Conservation (phyloP, 1,284 basidiomycete species). For the Sporisorium iseilematis-ciliati region DNA sequence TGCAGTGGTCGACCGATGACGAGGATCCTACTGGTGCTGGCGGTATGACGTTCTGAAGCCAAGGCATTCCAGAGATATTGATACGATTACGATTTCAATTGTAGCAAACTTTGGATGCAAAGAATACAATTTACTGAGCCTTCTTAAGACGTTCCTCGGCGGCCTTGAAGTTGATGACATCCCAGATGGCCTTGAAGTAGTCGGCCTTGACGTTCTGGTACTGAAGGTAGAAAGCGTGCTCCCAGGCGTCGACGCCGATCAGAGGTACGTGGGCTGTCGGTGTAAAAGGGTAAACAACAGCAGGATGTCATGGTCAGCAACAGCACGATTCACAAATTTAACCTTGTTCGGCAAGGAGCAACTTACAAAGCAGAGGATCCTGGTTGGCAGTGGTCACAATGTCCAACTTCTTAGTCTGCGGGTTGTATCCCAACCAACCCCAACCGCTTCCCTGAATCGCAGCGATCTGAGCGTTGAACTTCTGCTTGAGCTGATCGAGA, state of each 20-base stretch:
- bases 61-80: neutral
- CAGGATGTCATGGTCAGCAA: neutral
- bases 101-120: neutral
- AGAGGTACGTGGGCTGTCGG: conserved; percentile 61
- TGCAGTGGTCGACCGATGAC: conserved; percentile 34
- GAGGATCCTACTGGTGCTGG: neutral
- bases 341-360: neutral
- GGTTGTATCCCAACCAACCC: conserved; percentile 68
- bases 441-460: conserved; percentile 68
- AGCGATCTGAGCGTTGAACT: conserved; percentile 61
- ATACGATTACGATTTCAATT: neutral
- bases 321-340: neutral
- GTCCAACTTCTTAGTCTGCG: conserved; percentile 58
- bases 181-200: conserved; percentile 70
- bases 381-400: conserved; percentile 68
- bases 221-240: conserved; percentile 69
- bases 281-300: neutral
- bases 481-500: conserved; percentile 61
- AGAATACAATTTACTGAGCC: conserved; percentile 43
- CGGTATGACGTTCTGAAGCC: conserved; percentile 24
- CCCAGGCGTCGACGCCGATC: conserved; percentile 69
- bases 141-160: conserved; percentile 67
- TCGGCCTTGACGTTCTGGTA: conserved; percentile 69
- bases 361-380: conserved; percentile 65
- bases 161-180: conserved; percentile 69